Evolutionary conservation across 1,284 basidiomycete species (phyloP).

Genomic region (Ceratobasidium sp.): DNA sequence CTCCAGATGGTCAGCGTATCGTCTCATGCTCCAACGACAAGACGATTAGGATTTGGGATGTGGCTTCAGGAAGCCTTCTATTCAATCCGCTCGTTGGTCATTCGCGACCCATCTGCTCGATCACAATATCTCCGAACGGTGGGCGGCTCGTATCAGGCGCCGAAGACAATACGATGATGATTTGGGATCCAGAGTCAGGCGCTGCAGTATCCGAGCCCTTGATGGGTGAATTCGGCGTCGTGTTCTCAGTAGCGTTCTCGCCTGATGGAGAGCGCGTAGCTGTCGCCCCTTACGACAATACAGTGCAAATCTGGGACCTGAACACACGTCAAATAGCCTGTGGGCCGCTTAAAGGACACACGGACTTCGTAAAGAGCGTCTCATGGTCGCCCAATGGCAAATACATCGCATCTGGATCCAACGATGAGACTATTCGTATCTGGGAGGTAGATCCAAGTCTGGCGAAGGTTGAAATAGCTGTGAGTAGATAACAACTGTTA

Average conservation of each 20-base stretch:
- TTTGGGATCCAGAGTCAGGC: neutral
- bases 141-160: constrained; percentile 4
- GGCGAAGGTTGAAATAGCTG: neutral
- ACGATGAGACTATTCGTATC: constrained; percentile 10
- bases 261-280: neutral
- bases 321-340: neutral
- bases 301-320: constrained; percentile 20
- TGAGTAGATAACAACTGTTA: neutral
- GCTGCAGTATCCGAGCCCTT: neutral
- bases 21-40: constrained; percentile 19
- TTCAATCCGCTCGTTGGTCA: neutral
- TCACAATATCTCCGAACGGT: constrained; percentile 28
- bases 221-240: neutral
- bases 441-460: constrained; percentile 13
- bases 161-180: constrained; percentile 2
- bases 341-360: neutral
- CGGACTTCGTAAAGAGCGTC: neutral
- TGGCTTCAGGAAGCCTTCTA: neutral
- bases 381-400: constrained; percentile 1
- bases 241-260: constrained; percentile 11
- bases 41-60: constrained; percentile 32
- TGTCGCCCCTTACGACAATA: neutral
- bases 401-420: constrained; percentile 10
- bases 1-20: constrained; percentile 13
- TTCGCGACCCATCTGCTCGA: neutral